Evolutionary conservation across 2,329 filamentous ascomycete genomes (phyloP).

Genomic region (Penicillium corylophilum): DNA sequence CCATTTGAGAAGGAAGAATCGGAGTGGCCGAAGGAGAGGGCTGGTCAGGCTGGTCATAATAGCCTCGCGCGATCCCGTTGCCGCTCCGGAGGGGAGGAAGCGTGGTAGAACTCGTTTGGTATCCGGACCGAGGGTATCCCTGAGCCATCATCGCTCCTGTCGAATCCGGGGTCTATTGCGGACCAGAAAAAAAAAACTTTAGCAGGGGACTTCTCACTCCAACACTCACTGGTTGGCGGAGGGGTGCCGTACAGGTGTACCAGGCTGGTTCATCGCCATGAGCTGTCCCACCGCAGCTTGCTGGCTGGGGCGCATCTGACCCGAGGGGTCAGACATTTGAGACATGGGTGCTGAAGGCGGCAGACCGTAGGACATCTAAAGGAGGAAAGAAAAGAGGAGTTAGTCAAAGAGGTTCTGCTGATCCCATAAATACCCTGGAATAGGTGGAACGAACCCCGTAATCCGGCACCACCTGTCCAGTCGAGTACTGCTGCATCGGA

Average conservation of each 20-base stretch:
- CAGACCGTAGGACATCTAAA: conserved; percentile 37
- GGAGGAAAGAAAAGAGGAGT: background rate
- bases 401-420: conserved; percentile 14
- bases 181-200: conserved; percentile 28
- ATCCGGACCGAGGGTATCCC: conserved; percentile 35
- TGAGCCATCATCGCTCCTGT: conserved; percentile 39
- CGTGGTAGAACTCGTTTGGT: conserved; percentile 33
- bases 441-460: conserved; percentile 32
- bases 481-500: conserved; percentile 36
- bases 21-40: conserved; percentile 32
- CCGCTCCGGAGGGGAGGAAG: conserved; percentile 37
- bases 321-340: conserved; percentile 36
- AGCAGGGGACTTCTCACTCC: conserved; percentile 23
- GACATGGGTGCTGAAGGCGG: conserved; percentile 34
- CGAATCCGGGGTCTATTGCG: conserved; percentile 35
- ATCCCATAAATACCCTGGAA: background rate
- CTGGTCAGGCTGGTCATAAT: conserved; percentile 36
- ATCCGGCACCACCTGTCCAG: conserved; percentile 38
- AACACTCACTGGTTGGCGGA: conserved; percentile 24
- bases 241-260: conserved; percentile 39
- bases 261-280: conserved; percentile 38
- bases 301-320: conserved; percentile 33
- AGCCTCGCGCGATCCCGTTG: conserved; percentile 31
- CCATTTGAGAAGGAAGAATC: conserved; percentile 38
- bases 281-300: conserved; percentile 39